Percentiles rank a stretch among this genome's conserved stretches.
These are phyloP conservation scores for Hypholoma fasciculare DNA, from an alignment of 768 basidiomycete species.

Conservation along the genomic window DNA sequence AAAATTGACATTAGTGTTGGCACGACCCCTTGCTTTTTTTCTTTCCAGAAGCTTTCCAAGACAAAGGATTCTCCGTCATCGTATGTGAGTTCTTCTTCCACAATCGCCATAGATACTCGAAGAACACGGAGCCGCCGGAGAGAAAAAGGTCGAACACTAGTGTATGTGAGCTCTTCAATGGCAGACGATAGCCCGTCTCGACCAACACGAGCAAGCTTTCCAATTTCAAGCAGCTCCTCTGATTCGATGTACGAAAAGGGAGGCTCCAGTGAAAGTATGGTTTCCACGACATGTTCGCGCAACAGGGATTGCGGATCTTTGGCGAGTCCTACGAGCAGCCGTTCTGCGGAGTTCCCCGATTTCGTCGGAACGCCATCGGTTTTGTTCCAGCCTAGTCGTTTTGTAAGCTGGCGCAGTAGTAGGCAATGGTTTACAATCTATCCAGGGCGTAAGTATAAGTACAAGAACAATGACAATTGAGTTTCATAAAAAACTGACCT, in stretches of 20 bases:
- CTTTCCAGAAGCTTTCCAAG: conserved; percentile 61
- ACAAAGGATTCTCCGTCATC: conserved; percentile 56
- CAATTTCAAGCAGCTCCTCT: conserved; percentile 56
- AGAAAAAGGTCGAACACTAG: conserved; percentile 51
- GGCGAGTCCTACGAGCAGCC: conserved; percentile 60
- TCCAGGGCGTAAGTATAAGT: conserved; percentile 8
- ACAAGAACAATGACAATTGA: neutral
- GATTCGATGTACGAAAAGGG: conserved; percentile 65
- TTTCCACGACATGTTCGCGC: conserved; percentile 55
- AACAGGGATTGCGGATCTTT: conserved; percentile 62
- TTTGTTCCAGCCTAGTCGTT: conserved; percentile 74
- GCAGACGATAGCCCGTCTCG: conserved; percentile 67
- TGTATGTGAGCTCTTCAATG: conserved; percentile 57
- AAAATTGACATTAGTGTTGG: conserved; percentile 57
- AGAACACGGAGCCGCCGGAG: conserved; percentile 55
- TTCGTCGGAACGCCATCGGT: conserved; percentile 59
- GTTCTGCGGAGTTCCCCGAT: conserved; percentile 68
- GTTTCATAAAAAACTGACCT: conserved; percentile 51
- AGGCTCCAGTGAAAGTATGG: conserved; percentile 56
- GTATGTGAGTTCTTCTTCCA: conserved; percentile 47
- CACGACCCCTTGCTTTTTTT: conserved; percentile 55
- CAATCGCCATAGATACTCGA: conserved; percentile 61
- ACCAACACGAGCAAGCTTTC: conserved; percentile 63
- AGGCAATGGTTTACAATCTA: conserved; percentile 77
- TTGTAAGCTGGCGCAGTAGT: conserved; percentile 68